A percentile compares a stretch with the other conserved stretches of the same genome.
phyloP scores from a whole-genome alignment of 1,139 yeast genomes.

The Suhomyces wounanorum region DNA sequence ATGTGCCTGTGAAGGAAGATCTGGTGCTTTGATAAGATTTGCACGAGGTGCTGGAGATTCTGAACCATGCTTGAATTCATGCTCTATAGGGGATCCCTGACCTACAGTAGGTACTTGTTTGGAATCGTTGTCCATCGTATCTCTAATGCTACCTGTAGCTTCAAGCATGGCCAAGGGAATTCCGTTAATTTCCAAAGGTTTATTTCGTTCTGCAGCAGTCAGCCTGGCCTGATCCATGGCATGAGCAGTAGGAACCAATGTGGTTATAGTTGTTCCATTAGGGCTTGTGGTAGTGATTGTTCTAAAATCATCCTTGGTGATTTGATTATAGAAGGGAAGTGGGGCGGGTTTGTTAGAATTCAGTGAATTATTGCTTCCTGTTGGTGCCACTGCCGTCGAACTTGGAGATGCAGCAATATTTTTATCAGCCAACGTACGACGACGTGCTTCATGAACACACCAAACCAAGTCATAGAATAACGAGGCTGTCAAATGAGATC shows the following conservation, averaged over 20 bases:
- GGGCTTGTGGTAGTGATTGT: constrained; percentile 87
- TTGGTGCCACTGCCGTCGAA: constrained; percentile 7
- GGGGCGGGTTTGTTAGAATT: constrained; percentile 51
- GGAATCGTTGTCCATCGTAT: constrained; percentile 14
- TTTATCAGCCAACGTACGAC: constrained; percentile 62
- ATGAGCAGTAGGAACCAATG: constrained; percentile 81
- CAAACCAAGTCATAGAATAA: constrained; percentile 89
- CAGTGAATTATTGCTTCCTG: constrained; percentile 1
- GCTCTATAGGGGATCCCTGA: neutral
- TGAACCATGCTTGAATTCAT: neutral
- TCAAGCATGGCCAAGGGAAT: constrained; percentile 79
- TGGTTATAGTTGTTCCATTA: constrained; percentile 88
- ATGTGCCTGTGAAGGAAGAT: constrained; percentile 9
- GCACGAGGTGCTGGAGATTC: constrained; percentile 2
- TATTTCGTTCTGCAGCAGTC: constrained; percentile 56
- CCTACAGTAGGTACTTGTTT: neutral
- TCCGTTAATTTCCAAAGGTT: constrained; percentile 72
- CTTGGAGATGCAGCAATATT: constrained; percentile 1
- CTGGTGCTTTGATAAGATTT: constrained; percentile 8
- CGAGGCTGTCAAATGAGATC: constrained; percentile 91
- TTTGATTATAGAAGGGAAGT: constrained; percentile 89
- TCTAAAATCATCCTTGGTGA: constrained; percentile 86
- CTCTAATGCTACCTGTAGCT: constrained; percentile 70
- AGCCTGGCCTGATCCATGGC: constrained; percentile 63
- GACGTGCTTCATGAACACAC: constrained; percentile 92